A percentile compares a stretch with the other conserved stretches of the same genome.
Conservation (phyloP, 306 rosid species). For the Lathyrus oleraceus region DNA sequence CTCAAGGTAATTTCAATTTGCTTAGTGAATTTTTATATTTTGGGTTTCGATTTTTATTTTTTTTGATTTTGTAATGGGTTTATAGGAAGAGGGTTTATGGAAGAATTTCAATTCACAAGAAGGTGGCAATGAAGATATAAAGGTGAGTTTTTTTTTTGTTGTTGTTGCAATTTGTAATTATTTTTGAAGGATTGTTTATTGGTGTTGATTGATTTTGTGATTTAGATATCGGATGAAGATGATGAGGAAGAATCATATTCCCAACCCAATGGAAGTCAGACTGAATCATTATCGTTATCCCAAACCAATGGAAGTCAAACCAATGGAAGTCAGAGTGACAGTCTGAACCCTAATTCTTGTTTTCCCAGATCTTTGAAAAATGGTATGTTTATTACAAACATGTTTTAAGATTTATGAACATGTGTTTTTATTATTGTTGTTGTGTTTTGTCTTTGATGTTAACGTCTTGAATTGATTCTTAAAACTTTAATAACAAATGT, state of each 20-base stretch:
- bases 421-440: neutral
- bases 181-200: neutral
- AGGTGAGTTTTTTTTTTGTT: conserved; percentile 36
- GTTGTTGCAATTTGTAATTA: neutral
- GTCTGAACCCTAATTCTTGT: conserved; percentile 36
- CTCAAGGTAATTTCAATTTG: conserved; percentile 54
- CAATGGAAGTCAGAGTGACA: conserved; percentile 75
- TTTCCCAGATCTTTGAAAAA: conserved; percentile 38
- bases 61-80: conserved; percentile 20
- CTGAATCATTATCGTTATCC: conserved; percentile 39
- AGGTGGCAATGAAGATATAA: conserved; percentile 45
- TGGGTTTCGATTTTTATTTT: neutral
- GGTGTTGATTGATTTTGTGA: neutral
- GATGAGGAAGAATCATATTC: conserved; percentile 64
- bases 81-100: conserved; percentile 65
- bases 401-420: neutral
- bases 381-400: conserved; percentile 39
- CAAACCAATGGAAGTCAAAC: conserved; percentile 66
- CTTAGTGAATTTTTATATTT: neutral
- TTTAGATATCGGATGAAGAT: conserved; percentile 66
- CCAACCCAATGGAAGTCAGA: conserved; percentile 62
- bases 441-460: neutral
- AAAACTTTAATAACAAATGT: neutral
- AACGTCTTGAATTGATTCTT: neutral
- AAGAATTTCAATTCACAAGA: conserved; percentile 46